Base-by-base conservation (phyloP, 805 yeast genomes). In the Isabelozyma pseudorhagii region DNA sequence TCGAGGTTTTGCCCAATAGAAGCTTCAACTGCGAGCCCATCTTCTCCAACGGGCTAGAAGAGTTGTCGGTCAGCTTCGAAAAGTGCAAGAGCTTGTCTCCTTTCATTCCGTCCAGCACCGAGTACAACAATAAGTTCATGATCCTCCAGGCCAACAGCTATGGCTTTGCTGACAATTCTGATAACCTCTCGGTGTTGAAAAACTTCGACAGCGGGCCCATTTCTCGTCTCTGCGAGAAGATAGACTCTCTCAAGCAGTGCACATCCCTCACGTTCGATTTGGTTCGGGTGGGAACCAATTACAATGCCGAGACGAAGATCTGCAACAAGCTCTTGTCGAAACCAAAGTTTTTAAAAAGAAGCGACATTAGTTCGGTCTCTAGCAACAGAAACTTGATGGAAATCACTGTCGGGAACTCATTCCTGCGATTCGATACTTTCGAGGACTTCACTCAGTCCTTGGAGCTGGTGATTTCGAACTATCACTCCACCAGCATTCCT, bases 71-170 rank as follows among this genome's bases (percentile, higher is more conserved):
- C 15, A 46, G 60, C 25, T 51, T 69, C 39, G 63, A 59, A n/a
- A 69, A 68, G 46, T 61, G 68, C 48, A 53, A 56, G 41, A 62
- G 61, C 13, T 52, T 68, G 27, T 54, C 54, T 15, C 64, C 70
- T 3, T 66, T 66, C 48, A 55, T 66, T 28, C 61, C 53, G 5
- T n/a, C 25, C 7, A 36, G 38, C 1, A 3, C 29, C 2, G 45
- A 42, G 11, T 39, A 40, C 34, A 43, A 53, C n/a, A 55, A 55
- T 39, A 56, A 54, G 31, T 38, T 59, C 15, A 36, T 64, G 1
- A 44, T 62, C 9, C 11, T 63, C 7, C 59, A 54, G 42, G 45
- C 54, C 1, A 56, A 44, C 31, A 38, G 38, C 29, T 46, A 40
- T 25, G 18, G 15, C 9, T 15, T 14, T 25, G 36, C 36, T 31